Conservation (phyloP, 345 rosid species). For the Corchorus capsularis region DNA sequence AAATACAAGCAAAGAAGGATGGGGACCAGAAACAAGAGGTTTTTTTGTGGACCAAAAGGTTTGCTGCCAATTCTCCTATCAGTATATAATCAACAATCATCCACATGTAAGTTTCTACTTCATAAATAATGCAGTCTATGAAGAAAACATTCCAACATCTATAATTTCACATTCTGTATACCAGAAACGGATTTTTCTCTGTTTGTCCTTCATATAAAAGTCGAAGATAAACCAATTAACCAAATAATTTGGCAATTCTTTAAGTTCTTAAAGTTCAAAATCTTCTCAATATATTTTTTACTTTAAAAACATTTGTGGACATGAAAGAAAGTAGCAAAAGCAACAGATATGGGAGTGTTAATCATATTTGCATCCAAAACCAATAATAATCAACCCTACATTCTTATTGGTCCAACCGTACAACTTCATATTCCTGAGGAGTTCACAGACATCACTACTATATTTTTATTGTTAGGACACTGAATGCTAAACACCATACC, state of each 20-base stretch:
- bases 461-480: no score
- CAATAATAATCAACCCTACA: no score
- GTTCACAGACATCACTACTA: no score
- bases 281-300: neutral
- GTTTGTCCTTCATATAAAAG: neutral
- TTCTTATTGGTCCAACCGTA: no score
- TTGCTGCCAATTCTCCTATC: neutral
- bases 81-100: neutral
- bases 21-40: neutral
- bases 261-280: neutral
- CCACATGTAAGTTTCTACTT: neutral
- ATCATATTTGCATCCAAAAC: no score
- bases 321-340: neutral
- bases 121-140: neutral
- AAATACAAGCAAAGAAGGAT: slow-evolving; percentile 1
- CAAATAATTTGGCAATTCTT: neutral
- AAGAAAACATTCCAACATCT: slow-evolving; percentile 2
- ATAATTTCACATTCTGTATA: neutral
- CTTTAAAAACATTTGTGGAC: neutral
- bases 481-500: no score
- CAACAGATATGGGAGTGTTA: no score
- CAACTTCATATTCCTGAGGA: no score
- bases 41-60: neutral
- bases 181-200: neutral
- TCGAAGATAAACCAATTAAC: neutral